Percentiles rank a stretch among this genome's conserved stretches.
Conservation (phyloP, 371 early-diverging fungal species). For the Circinella minor region DNA sequence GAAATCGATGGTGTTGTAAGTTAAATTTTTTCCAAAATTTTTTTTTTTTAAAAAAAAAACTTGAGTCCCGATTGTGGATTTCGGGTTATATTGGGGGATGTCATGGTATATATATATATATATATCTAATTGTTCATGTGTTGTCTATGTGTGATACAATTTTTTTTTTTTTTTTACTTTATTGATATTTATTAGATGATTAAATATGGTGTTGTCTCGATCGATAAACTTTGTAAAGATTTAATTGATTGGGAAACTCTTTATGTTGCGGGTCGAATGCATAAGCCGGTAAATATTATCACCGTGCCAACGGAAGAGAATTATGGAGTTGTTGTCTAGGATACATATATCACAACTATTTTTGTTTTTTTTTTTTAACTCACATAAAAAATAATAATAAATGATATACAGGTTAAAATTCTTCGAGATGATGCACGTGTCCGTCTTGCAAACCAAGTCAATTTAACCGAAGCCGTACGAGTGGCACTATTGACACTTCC, state of each 20-base stretch:
- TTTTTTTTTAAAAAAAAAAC: background rate
- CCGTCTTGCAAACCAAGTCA: slow-evolving; percentile 83
- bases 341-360: too few relatives aligned
- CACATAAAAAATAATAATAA: background rate
- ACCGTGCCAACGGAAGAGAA: background rate
- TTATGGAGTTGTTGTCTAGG: too few relatives aligned
- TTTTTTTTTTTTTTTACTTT: background rate
- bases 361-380: too few relatives aligned
- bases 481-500: slow-evolving; percentile 88
- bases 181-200: slow-evolving; percentile 54
- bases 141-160: too few relatives aligned
- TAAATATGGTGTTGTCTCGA: slow-evolving; percentile 97
- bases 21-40: background rate
- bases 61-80: background rate
- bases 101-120: too few relatives aligned
- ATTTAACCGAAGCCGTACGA: slow-evolving; percentile 85
- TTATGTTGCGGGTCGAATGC: slow-evolving; percentile 96
- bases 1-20: slow-evolving; percentile 82
- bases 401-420: slow-evolving; percentile 67
- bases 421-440: slow-evolving; percentile 89
- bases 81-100: background rate
- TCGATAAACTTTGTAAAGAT: slow-evolving; percentile 85
- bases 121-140: too few relatives aligned
- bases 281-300: slow-evolving; percentile 84
- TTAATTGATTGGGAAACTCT: slow-evolving; percentile 93